Evolutionary conservation across 2,329 filamentous ascomycete species (phyloP).

Genomic region (Biscogniauxia marginata): DNA sequence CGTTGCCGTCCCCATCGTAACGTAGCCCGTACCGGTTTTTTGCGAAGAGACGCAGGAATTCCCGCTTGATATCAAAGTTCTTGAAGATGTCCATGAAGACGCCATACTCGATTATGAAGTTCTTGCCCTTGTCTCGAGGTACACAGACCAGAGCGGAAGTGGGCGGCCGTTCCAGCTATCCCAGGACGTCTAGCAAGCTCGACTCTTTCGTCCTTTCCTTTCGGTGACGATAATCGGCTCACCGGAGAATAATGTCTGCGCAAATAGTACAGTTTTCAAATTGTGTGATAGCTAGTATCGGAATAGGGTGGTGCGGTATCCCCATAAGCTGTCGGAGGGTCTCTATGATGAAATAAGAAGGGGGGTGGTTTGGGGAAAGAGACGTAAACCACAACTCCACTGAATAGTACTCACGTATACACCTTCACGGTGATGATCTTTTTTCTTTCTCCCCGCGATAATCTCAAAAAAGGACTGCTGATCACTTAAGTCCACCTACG

Average conservation of each 20-base stretch:
- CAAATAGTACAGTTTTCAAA: not conserved
- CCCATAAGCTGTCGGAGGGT: no score
- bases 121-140: constrained; percentile 7
- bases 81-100: constrained; percentile 7
- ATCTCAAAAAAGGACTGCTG: no score
- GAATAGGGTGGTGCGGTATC: constrained; percentile 5
- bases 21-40: constrained; percentile 11
- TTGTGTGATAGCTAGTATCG: not conserved
- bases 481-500: no score
- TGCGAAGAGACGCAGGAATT: constrained; percentile 9
- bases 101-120: constrained; percentile 3
- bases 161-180: not conserved
- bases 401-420: no score
- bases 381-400: no score
- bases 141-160: constrained; percentile 7
- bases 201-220: not conserved
- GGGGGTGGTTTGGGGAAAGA: no score
- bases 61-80: constrained; percentile 7
- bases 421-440: no score
- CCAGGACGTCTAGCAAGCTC: not conserved
- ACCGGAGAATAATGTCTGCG: not conserved
- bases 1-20: constrained; percentile 8
- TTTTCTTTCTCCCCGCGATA: no score
- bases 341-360: no score
- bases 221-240: not conserved